Percentiles rank a stretch among this genome's conserved stretches.
phyloP scores from a whole-genome alignment of 768 basidiomycete genomes.

The Tulasnella sp. region DNA sequence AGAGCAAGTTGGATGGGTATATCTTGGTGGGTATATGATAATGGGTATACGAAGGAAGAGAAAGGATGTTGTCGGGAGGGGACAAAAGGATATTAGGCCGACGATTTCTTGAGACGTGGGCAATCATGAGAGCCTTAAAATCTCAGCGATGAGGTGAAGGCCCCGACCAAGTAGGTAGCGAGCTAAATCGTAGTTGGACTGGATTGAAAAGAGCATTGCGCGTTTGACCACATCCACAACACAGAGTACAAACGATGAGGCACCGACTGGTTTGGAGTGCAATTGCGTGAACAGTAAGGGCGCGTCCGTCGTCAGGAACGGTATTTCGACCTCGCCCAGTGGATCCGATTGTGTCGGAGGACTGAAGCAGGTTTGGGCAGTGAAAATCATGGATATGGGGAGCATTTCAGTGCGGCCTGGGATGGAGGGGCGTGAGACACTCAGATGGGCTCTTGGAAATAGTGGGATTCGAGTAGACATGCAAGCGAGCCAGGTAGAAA shows the following conservation, averaged over 20 bases:
- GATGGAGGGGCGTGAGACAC: background rate
- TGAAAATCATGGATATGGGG: background rate
- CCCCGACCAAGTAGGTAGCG: background rate
- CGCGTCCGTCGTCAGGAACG: background rate
- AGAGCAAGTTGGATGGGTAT: constrained; percentile 1
- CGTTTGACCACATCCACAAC: background rate
- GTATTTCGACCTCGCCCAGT: background rate
- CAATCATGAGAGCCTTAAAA: background rate
- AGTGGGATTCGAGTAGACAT: background rate
- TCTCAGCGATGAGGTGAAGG: background rate
- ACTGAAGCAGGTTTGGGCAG: background rate
- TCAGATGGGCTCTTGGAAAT: background rate
- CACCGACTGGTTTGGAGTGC: background rate
- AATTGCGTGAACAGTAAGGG: background rate
- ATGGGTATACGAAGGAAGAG: background rate
- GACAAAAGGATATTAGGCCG: background rate
- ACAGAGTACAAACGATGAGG: background rate
- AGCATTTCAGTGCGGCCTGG: background rate
- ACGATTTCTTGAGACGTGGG: background rate
- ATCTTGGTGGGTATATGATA: background rate
- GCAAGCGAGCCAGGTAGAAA: background rate
- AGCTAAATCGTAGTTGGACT: background rate
- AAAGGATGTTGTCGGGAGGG: background rate
- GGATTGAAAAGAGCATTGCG: background rate
- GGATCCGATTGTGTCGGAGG: background rate